Evolutionary conservation across 2,329 filamentous ascomycete genomes (phyloP).

Genomic region (Monosporascus ibericus): DNA sequence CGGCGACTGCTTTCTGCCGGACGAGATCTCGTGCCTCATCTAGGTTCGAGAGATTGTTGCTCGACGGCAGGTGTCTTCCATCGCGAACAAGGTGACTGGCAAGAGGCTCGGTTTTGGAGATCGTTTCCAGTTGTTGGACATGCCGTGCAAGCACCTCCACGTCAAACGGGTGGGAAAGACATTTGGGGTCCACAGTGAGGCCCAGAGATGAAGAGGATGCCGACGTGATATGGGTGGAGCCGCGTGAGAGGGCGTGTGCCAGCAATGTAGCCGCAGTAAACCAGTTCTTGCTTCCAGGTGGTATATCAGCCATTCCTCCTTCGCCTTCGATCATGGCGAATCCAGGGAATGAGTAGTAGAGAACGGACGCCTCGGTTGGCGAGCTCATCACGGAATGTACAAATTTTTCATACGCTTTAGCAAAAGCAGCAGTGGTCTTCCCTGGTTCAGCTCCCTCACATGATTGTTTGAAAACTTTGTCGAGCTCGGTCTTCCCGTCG

Average conservation of each 20-base stretch:
- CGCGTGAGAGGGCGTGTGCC: slow-evolving; percentile 6
- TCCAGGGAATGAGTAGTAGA: not conserved
- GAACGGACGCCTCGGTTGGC: not conserved
- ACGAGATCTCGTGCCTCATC: not conserved
- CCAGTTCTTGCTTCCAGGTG: too few species aligned
- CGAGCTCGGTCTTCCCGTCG: not conserved
- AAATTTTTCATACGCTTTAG: not conserved
- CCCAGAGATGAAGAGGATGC: not conserved
- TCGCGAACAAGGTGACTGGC: not conserved
- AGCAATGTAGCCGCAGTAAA: not conserved
- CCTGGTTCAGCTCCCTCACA: not conserved
- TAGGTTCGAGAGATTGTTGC: not conserved
- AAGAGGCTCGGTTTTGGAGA: not conserved
- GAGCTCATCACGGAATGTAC: slow-evolving; percentile 1
- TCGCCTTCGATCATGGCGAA: not conserved
- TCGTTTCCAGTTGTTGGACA: not conserved
- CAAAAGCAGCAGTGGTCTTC: not conserved
- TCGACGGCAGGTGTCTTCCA: too few species aligned
- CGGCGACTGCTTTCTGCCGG: not conserved
- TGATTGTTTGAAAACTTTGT: not conserved
- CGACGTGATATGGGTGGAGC: slow-evolving; percentile 1
- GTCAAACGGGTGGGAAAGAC: slow-evolving; percentile 2
- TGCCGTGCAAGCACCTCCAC: slow-evolving; percentile 4
- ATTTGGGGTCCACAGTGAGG: not conserved
- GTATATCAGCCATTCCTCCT: too few species aligned